Percentiles rank a stretch among this genome's conserved stretches.
Evolutionary conservation across 1,284 basidiomycete genomes (phyloP).

Genomic region (Trametes polyzona): DNA sequence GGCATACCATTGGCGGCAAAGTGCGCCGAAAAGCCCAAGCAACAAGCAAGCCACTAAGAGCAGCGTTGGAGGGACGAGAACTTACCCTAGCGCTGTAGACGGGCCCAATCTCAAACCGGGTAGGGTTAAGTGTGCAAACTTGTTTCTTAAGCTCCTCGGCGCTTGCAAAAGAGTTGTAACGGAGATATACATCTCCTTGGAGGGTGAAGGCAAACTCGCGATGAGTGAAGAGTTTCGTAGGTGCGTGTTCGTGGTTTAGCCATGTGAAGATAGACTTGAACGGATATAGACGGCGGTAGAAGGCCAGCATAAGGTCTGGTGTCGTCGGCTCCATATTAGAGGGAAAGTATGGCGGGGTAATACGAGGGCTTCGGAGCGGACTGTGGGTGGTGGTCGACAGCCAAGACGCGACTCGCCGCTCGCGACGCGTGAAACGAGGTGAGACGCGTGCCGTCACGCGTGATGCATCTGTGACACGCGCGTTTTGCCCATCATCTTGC

Average conservation of each 20-base stretch:
- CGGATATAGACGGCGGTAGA: slow-evolving; percentile 92
- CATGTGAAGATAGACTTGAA: slow-evolving; percentile 94
- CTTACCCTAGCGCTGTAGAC: slow-evolving; percentile 85
- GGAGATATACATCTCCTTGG: slow-evolving; percentile 88
- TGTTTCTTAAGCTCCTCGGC: slow-evolving; percentile 94
- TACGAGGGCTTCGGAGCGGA: no score
- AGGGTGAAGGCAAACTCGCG: slow-evolving; percentile 99
- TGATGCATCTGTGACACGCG: no score
- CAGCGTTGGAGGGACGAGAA: not conserved
- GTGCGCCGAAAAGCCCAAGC: not conserved
- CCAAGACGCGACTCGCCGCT: no score
- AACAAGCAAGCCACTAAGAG: no score
- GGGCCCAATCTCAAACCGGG: slow-evolving; percentile 96
- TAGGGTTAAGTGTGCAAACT: slow-evolving; percentile 80
- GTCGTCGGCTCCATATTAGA: slow-evolving; percentile 30
- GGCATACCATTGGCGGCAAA: not conserved
- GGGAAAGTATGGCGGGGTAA: no score
- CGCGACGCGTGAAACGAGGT: no score
- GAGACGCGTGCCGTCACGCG: no score
- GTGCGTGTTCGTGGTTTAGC: slow-evolving; percentile 90
- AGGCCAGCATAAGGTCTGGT: slow-evolving; percentile 72
- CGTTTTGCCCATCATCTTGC: no score
- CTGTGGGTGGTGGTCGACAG: no score
- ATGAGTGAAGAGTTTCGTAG: slow-evolving; percentile 81
- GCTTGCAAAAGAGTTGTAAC: slow-evolving; percentile 90